Percentiles rank a stretch among this genome's conserved stretches.
These are phyloP conservation scores for Venturia carpophila DNA, from an alignment of 2,329 filamentous ascomycete species.

Conservation along the genomic window DNA sequence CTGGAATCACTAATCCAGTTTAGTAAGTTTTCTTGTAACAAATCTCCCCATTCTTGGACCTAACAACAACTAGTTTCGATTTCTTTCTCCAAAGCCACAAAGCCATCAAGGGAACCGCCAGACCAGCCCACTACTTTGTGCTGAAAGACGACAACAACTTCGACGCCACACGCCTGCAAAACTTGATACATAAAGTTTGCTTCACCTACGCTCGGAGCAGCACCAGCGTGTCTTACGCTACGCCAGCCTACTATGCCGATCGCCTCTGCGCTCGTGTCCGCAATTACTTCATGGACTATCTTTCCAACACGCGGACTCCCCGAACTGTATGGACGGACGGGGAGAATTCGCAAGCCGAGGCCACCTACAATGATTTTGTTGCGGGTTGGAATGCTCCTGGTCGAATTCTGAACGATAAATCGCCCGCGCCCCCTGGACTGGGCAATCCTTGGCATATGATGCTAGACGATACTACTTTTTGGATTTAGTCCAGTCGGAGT, in stretches of 20 bases:
- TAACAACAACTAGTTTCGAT: conserved; percentile 22
- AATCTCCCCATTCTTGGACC: not conserved
- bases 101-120: conserved; percentile 27
- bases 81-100: conserved; percentile 33
- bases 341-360: not conserved
- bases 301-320: not conserved
- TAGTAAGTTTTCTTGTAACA: conserved; percentile 15
- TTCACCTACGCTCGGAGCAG: conserved; percentile 29
- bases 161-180: conserved; percentile 23
- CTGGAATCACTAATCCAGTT: conserved; percentile 25
- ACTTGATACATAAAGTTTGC: conserved; percentile 27
- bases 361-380: not conserved
- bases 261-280: conserved; percentile 33
- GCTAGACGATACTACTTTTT: conserved; percentile 9
- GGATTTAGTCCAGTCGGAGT: not conserved
- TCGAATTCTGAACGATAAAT: not conserved
- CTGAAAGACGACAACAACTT: conserved; percentile 26
- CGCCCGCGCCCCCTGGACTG: not conserved
- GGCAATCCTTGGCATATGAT: conserved; percentile 3
- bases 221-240: conserved; percentile 29
- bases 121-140: conserved; percentile 30
- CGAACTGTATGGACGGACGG: too few relatives aligned
- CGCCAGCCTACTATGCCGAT: conserved; percentile 35
- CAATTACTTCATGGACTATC: conserved; percentile 24
- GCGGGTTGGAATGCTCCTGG: too few relatives aligned